Percentiles rank a stretch among this genome's conserved stretches.
Evolutionary conservation across 2,329 filamentous ascomycete genomes (phyloP).

Genomic region (Tolypocladium album): DNA sequence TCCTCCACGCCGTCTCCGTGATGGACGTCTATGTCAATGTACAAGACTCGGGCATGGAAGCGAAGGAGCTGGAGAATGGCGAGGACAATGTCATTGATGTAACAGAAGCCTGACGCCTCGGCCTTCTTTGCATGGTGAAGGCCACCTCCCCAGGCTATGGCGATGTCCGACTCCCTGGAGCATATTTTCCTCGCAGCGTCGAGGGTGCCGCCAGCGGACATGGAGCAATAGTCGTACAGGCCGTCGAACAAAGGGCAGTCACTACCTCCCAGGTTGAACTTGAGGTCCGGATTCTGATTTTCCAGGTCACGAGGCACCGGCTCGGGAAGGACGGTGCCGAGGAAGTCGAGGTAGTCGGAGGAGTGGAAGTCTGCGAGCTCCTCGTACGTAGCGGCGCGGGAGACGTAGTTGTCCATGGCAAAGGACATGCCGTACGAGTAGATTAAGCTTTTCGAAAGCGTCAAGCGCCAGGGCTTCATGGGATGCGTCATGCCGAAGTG

Average conservation of each 20-base stretch:
- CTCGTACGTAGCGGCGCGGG: constrained; percentile 74
- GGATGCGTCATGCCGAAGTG: constrained; percentile 96
- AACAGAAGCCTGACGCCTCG: constrained; percentile 93
- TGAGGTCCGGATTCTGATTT: constrained; percentile 49
- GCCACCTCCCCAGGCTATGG: constrained; percentile 94
- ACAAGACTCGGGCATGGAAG: constrained; percentile 74
- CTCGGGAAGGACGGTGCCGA: constrained; percentile 60
- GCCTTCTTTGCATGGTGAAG: constrained; percentile 93
- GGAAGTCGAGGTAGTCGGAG: constrained; percentile 81
- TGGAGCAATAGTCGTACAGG: constrained; percentile 86
- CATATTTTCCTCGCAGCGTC: constrained; percentile 86
- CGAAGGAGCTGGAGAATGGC: constrained; percentile 82
- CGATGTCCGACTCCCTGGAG: constrained; percentile 82
- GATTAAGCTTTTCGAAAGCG: constrained; percentile 88
- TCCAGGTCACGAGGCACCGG: constrained; percentile 55
- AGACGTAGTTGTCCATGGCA: constrained; percentile 89
- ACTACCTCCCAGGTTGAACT: constrained; percentile 79
- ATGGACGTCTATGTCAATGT: constrained; percentile 91
- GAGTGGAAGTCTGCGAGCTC: constrained; percentile 84
- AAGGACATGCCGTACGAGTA: constrained; percentile 92
- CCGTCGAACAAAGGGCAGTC: constrained; percentile 97
- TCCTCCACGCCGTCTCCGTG: constrained; percentile 88
- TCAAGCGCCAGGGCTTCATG: constrained; percentile 98
- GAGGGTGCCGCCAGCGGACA: constrained; percentile 83
- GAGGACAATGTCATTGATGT: constrained; percentile 97